Conservation (phyloP, 495 filamentous ascomycete species). For the Patellaria atrata region DNA sequence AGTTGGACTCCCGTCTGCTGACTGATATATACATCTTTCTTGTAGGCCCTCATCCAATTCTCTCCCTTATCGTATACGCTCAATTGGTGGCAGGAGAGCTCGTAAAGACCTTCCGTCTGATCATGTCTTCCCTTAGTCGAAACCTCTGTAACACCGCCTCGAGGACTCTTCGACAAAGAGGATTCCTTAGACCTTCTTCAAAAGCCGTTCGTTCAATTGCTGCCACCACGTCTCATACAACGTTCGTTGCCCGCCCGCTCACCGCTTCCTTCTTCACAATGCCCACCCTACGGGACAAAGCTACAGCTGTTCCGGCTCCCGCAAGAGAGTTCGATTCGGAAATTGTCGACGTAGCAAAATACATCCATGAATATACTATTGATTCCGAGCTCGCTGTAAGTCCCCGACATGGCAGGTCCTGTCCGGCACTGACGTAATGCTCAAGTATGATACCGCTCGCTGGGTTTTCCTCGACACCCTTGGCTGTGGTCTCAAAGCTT, state of each 20-base stretch:
- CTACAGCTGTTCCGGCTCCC: conserved; percentile 34
- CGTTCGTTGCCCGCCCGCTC: conserved; percentile 11
- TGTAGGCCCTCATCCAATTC: too few relatives aligned
- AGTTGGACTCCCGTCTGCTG: too few relatives aligned
- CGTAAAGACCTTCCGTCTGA: too few relatives aligned
- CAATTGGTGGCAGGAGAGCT: too few relatives aligned
- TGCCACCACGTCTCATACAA: conserved; percentile 9
- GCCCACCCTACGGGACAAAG: conserved; percentile 37
- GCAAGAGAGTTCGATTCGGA: conserved; percentile 65
- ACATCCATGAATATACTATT: conserved; percentile 83
- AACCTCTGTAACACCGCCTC: conserved; percentile 20
- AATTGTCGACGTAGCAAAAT: conserved; percentile 84
- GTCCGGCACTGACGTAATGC: background rate
- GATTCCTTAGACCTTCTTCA: conserved; percentile 6
- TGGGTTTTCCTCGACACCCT: conserved; percentile 68
- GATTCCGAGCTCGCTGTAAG: conserved; percentile 84
- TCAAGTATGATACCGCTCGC: conserved; percentile 67
- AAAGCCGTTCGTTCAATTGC: conserved; percentile 18
- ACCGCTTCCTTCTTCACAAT: conserved; percentile 42
- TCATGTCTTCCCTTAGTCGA: conserved; percentile 25
- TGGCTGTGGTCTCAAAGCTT: conserved; percentile 87
- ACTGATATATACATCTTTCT: too few relatives aligned
- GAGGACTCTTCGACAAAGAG: conserved; percentile 19
- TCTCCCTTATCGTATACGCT: too few relatives aligned
- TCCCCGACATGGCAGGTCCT: too few relatives aligned